Conservation (phyloP, 306 rosid species). For the Sechiopsis laciniata region DNA sequence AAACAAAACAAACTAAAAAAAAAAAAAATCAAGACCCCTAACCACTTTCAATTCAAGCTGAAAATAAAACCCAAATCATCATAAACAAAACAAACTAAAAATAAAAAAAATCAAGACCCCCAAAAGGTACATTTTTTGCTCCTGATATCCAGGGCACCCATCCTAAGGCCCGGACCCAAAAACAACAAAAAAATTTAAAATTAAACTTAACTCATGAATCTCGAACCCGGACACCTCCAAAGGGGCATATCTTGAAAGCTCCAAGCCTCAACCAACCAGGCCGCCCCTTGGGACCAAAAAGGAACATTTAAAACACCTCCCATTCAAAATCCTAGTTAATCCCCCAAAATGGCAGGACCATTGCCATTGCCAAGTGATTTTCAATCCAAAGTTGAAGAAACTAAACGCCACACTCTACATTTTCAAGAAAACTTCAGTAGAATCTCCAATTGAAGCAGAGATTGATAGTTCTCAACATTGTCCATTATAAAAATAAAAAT, state of each 20-base stretch:
- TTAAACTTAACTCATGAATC: too few species aligned
- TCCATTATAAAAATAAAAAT: not conserved
- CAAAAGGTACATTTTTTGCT: not conserved
- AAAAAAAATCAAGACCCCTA: not conserved
- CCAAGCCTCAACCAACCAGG: too few species aligned
- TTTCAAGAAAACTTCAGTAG: conserved; percentile 8
- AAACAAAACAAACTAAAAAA: not conserved
- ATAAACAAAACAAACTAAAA: not conserved
- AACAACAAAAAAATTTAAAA: too few species aligned
- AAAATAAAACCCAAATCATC: not conserved
- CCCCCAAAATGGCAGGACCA: not conserved
- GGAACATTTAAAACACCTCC: not conserved
- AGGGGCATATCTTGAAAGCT: too few species aligned
- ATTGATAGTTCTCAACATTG: conserved; percentile 8
- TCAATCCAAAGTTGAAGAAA: conserved; percentile 19
- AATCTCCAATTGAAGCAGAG: conserved; percentile 10
- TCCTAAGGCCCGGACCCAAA: too few species aligned
- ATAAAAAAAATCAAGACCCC: not conserved
- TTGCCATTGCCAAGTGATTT: not conserved
- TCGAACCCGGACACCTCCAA: too few species aligned
- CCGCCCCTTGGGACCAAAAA: too few species aligned
- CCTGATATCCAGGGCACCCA: too few species aligned
- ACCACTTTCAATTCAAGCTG: not conserved
- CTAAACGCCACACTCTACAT: not conserved
- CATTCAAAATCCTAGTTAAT: not conserved